These are phyloP conservation scores for Scheffersomyces lignicola DNA, from an alignment of 1,139 yeast genomes.

Conservation along the genomic window DNA sequence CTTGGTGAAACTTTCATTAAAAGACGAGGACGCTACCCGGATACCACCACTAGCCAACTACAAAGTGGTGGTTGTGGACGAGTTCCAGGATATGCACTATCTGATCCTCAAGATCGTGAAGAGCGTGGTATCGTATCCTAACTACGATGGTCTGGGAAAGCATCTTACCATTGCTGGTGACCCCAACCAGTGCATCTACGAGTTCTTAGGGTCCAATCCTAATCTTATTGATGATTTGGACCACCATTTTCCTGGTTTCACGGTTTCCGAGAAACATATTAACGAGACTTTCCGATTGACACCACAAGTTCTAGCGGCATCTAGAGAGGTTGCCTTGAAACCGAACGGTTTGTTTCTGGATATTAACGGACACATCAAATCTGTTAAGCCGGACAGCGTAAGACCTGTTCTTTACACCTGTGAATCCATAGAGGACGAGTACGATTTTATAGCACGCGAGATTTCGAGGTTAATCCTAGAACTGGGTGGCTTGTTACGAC, in stretches of 20 bases:
- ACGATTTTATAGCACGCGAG: conserved; percentile 44
- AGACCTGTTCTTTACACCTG: conserved; percentile 34
- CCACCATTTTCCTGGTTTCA: conserved; percentile 24
- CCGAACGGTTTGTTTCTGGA: conserved; percentile 11
- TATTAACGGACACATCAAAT: conserved; percentile 10
- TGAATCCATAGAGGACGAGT: conserved; percentile 32
- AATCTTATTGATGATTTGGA: conserved; percentile 24
- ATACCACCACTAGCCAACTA: conserved; percentile 27
- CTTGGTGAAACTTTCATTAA: conserved; percentile 21
- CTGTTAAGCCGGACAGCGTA: conserved; percentile 21
- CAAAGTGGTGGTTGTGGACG: conserved; percentile 61
- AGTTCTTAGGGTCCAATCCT: conserved; percentile 57
- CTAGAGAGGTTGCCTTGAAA: conserved; percentile 29
- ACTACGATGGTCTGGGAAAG: conserved; percentile 23
- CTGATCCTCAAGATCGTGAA: conserved; percentile 48
- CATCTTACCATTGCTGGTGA: conserved; percentile 75
- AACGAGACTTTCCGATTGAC: conserved; percentile 59
- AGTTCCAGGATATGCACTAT: conserved; percentile 70
- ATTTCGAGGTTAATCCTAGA: conserved; percentile 41
- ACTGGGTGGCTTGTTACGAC: conserved; percentile 47
- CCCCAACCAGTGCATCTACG: conserved; percentile 69
- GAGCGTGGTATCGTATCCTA: conserved; percentile 34
- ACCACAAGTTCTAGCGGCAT: conserved; percentile 50
- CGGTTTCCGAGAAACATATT: conserved; percentile 31
- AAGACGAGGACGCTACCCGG: conserved; percentile 7